Percentiles rank a stretch among this genome's conserved stretches.
Conservation (phyloP, 148 eudicot species). For the Fagopyrum esculentum region DNA sequence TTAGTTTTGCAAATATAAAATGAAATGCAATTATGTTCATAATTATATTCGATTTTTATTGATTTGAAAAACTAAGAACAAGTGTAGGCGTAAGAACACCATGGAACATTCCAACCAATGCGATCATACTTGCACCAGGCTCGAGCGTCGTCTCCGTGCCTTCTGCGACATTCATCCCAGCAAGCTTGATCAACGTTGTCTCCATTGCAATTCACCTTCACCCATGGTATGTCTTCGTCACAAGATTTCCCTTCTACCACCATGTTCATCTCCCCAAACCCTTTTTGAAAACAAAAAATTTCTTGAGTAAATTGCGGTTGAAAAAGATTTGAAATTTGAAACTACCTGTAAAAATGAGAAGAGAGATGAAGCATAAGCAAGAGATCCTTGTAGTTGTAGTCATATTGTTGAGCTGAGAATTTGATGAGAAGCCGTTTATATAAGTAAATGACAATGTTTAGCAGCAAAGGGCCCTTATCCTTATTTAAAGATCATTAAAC, state of each 20-base stretch:
- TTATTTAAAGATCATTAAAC: not conserved
- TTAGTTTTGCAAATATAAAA: too few species aligned
- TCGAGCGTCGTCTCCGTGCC: not conserved
- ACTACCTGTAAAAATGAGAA: not conserved
- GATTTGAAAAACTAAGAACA: not conserved
- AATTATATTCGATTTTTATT: too few species aligned
- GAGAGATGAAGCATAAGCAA: conserved; percentile 2
- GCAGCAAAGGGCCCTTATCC: not conserved
- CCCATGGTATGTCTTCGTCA: conserved; percentile 13
- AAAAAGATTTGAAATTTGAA: not conserved
- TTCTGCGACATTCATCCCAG: not conserved
- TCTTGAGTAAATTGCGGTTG: not conserved
- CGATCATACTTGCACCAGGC: conserved; percentile 10
- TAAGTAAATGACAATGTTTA: not conserved
- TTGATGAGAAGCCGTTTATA: not conserved
- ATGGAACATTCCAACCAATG: conserved; percentile 10
- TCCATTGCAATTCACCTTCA: conserved; percentile 11
- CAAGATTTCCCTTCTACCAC: conserved; percentile 8
- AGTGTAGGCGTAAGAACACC: not conserved
- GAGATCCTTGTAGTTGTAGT: not conserved
- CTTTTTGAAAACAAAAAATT: not conserved
- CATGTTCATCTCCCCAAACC: conserved; percentile 11
- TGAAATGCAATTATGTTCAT: too few species aligned
- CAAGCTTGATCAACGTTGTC: conserved; percentile 6
- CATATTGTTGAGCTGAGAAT: conserved; percentile 4